Base-by-base conservation (phyloP, 371 early-diverging fungal genomes). In the Chytridiales sp. region DNA sequence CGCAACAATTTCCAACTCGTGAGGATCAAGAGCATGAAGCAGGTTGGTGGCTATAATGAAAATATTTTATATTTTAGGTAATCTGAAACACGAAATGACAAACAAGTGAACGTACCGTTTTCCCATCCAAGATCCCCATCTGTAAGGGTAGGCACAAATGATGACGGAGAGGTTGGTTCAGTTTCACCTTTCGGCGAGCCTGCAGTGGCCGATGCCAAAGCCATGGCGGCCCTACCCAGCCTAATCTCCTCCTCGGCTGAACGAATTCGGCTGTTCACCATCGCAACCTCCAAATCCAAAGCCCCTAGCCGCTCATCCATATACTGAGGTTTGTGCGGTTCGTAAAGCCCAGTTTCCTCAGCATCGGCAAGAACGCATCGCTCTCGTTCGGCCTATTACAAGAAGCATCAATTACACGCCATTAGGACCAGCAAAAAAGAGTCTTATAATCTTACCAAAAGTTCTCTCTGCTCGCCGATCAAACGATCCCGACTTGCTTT, bases 261-360 rank as follows among this genome's bases (percentile, higher is more conserved):
- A 21, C 56, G 54, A n/a, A 71, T 70, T 29, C 51, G 61, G n/a
- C 67, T 61, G 31, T 78, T 77, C 22, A 77, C 65, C 65, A 72
- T 61, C 1, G 86, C 74, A 22, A 94, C 83, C 64, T 93, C 94
- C 5, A 91, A 85, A 47, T 90, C 91, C 38, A 94, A 85, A 49
- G 88, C 80, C 31, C 86, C 86, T 38, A 95, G 79, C 8, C 91
- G 86, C 42, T 91, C 92, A 59, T 91, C 89, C 76, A 88, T 86
- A 54, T 88, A 82, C 69, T 83, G 83, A 6, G 81, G 80, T 27
- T 81, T 76, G 26, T 82, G 72, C 0, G 85, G 76, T 57, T 83
- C 79, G 53, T 77, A 51, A 56, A 67, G 53, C 15, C 81, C 81
- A 1, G 81, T 81, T 5, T 69, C 67, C 50, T 82, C 84, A 38